Evolutionary conservation across 225 moss, liverwort and hornwort species (phyloP).

Genomic region (Takakia lepidozioides): DNA sequence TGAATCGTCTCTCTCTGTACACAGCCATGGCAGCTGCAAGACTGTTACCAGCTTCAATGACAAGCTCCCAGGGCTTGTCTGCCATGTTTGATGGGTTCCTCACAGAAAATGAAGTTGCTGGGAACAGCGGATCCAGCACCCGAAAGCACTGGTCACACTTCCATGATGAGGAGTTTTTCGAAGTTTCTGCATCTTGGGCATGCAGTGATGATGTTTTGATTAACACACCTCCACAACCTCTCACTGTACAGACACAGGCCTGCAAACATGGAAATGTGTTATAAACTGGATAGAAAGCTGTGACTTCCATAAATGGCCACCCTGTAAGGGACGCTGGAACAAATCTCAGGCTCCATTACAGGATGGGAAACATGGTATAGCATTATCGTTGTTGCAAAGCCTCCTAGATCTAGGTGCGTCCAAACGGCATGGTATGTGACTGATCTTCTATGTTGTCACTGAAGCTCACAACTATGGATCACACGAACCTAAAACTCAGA

Average conservation of each 20-base stretch:
- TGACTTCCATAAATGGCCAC: too few relatives aligned
- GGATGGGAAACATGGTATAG: too few relatives aligned
- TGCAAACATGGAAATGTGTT: too few relatives aligned
- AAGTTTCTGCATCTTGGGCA: conserved; percentile 16
- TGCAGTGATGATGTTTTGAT: conserved; percentile 50
- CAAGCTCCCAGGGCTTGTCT: conserved; percentile 62
- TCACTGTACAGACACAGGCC: conserved; percentile 49
- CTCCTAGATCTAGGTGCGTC: too few relatives aligned
- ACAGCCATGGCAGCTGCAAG: conserved; percentile 53
- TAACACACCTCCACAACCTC: conserved; percentile 64
- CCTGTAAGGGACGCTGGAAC: too few relatives aligned
- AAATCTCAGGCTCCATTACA: too few relatives aligned
- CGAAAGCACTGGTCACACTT: conserved; percentile 64
- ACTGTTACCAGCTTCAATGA: conserved; percentile 48
- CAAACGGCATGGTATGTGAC: too few relatives aligned
- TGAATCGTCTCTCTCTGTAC: conserved; percentile 68
- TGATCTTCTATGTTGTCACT: too few relatives aligned
- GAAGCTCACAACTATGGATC: too few relatives aligned
- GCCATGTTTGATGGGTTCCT: conserved; percentile 23
- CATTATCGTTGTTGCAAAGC: too few relatives aligned
- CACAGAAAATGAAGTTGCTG: conserved; percentile 8
- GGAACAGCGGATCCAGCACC: conserved; percentile 31
- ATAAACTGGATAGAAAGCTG: too few relatives aligned
- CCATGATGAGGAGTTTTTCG: conserved; percentile 36
- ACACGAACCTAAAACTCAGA: too few relatives aligned